Conservation (phyloP, 192 early-diverging fungal genomes). For the Rhizophagus sp. region DNA sequence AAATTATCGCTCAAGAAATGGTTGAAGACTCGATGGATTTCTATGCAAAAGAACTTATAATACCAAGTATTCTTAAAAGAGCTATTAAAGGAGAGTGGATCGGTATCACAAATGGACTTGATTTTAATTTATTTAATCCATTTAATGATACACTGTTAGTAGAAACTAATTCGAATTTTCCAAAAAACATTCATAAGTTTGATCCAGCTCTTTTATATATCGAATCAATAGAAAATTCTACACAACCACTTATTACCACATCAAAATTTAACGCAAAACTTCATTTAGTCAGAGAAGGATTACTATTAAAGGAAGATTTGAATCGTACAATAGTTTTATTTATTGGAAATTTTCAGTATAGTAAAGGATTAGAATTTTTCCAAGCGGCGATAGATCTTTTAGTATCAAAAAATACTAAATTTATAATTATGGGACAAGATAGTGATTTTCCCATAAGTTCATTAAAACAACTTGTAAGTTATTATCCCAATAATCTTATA, state of each 20-base stretch:
- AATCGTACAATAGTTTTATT: conserved; percentile 48
- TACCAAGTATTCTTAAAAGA: conserved; percentile 46
- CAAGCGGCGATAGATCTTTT: conserved; percentile 35
- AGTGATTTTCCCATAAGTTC: conserved; percentile 49
- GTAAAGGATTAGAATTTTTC: conserved; percentile 55
- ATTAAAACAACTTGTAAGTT: conserved; percentile 35
- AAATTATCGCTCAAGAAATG: conserved; percentile 52
- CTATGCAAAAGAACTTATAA: conserved; percentile 57
- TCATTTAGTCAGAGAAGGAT: conserved; percentile 42
- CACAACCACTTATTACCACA: not conserved
- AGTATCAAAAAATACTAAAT: conserved; percentile 39
- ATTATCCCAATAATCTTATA: conserved; percentile 41
- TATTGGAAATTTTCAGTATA: conserved; percentile 52
- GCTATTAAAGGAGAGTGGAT: conserved; percentile 49
- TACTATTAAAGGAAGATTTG: conserved; percentile 41
- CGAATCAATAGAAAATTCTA: not conserved
- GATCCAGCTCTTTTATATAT: not conserved
- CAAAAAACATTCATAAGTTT: conserved; percentile 32
- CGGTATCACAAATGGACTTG: conserved; percentile 59
- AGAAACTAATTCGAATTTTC: conserved; percentile 39
- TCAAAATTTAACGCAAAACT: conserved; percentile 50
- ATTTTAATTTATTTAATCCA: conserved; percentile 49
- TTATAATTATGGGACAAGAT: conserved; percentile 56
- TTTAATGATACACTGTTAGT: conserved; percentile 41
- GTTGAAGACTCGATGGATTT: conserved; percentile 54